Evolutionary conservation across 2,329 filamentous ascomycete species (phyloP), one percentile per base, ranked within the genome.

Genomic region (Rhinocladiella mackenziei): DNA sequence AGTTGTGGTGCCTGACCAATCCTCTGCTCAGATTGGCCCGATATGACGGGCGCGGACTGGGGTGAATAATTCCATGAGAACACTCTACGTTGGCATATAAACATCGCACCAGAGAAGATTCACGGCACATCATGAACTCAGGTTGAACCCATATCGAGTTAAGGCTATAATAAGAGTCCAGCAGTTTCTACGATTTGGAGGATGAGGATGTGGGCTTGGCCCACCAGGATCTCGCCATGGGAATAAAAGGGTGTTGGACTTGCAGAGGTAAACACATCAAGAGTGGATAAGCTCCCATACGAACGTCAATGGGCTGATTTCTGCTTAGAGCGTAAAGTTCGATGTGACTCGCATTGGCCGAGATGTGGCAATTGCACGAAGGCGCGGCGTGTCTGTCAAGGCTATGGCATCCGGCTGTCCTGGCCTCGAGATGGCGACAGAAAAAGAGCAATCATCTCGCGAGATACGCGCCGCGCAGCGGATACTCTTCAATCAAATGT

Each of bases 291-390:
- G 39, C 18, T 39, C 2, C 11, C 2, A 15, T 29, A 18, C 14
- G 30, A 34, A 28, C 5, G 2, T 18, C 13, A 31, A 13, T 33
- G 29, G 14, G 39, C 45, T 48, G 29, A 48, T 48, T 30, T 35
- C 19, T 38, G 5, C 32, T 26, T 33, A 51, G 48, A 48, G 36
- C 48, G 48, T 40, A 51, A 51, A 45, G 45, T 51, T 34, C 44
- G 48, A 41, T 51, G 48, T 32, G 48, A 51, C 45, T 48, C 33
- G 22, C 43, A 30, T 34, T 31, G 43, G 35, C 50, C 50, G 35
- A 47, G 13, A 34, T 53, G 50, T 41, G 36, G 33, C 46, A 53
- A 50, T 20, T 53, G 50, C 39, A 45, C 47, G 19, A 49, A 53
- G 39, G 46, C 50, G 13, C 42, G 36, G 29, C 50, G 50, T 18